phyloP scores from a whole-genome alignment of 495 filamentous ascomycete species.

The Terfezia claveryi region DNA sequence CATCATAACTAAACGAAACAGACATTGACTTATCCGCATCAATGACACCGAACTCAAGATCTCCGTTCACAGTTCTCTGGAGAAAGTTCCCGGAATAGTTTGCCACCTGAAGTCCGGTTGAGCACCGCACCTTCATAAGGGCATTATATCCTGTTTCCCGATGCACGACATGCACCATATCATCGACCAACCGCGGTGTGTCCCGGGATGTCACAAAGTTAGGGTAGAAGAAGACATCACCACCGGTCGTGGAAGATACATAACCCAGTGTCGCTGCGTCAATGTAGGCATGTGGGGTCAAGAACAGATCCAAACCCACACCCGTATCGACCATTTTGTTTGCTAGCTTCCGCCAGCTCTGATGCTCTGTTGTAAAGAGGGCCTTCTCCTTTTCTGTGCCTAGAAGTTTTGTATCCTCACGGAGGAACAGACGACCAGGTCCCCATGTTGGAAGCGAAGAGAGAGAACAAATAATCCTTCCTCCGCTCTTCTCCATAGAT shows the following conservation, averaged over 20 bases:
- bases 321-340: conserved; percentile 75
- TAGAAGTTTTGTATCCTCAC: conserved; percentile 73
- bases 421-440: conserved; percentile 56
- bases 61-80: conserved; percentile 67
- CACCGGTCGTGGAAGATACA: conserved; percentile 58
- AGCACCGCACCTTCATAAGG: conserved; percentile 96
- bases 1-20: conserved; percentile 87
- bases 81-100: conserved; percentile 90
- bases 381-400: conserved; percentile 81
- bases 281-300: conserved; percentile 75
- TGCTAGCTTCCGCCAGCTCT: conserved; percentile 58
- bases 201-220: conserved; percentile 83
- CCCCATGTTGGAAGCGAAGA: conserved; percentile 73
- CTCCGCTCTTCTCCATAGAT: conserved; percentile 64
- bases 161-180: conserved; percentile 71
- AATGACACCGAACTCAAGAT: conserved; percentile 82
- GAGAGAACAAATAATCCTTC: conserved; percentile 78
- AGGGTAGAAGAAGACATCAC: conserved; percentile 86
- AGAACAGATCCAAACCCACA: conserved; percentile 79
- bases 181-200: conserved; percentile 55
- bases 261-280: conserved; percentile 86
- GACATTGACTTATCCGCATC: conserved; percentile 86
- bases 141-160: conserved; percentile 90
- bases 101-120: conserved; percentile 83
- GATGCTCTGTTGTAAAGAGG: conserved; percentile 73